Conservation (phyloP, 1,284 basidiomycete genomes). For the Abortiporus biennis region DNA sequence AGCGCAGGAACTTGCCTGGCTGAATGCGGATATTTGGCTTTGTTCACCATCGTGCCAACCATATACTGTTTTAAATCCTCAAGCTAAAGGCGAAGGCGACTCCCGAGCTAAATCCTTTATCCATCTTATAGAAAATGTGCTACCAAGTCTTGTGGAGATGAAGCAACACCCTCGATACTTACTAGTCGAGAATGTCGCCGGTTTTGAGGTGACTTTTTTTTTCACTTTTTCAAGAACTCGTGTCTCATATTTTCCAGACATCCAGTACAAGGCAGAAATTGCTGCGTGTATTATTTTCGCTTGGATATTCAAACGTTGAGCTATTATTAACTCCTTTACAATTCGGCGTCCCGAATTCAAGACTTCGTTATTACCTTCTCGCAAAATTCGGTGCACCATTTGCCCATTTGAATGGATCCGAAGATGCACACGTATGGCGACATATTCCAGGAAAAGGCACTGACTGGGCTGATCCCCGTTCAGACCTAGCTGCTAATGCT, state of each 20-base stretch:
- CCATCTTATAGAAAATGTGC: constrained; percentile 56
- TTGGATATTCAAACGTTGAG: constrained; percentile 56
- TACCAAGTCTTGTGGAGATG: constrained; percentile 46
- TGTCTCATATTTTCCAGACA: constrained; percentile 31
- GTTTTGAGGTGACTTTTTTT: constrained; percentile 58
- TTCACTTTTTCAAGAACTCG: not conserved
- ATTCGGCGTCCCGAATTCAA: constrained; percentile 73
- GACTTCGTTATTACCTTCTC: constrained; percentile 72
- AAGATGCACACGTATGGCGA: constrained; percentile 31
- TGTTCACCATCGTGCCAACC: constrained; percentile 77
- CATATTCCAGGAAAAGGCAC: constrained; percentile 42
- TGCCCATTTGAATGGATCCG: constrained; percentile 2
- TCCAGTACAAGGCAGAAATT: constrained; percentile 57
- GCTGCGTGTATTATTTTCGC: constrained; percentile 37
- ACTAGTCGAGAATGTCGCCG: constrained; percentile 73
- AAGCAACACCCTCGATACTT: constrained; percentile 47
- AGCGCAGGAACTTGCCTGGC: constrained; percentile 35
- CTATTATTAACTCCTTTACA: constrained; percentile 68
- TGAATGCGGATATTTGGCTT: constrained; percentile 59
- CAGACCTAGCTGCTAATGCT: constrained; percentile 5
- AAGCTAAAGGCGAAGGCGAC: constrained; percentile 60
- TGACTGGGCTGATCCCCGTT: constrained; percentile 38
- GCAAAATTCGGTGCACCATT: constrained; percentile 41
- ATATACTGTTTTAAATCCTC: constrained; percentile 70
- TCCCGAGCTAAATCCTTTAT: constrained; percentile 73